phyloP scores from a whole-genome alignment of 352 stramenopile genomes.

The Blastocystis sp. region DNA sequence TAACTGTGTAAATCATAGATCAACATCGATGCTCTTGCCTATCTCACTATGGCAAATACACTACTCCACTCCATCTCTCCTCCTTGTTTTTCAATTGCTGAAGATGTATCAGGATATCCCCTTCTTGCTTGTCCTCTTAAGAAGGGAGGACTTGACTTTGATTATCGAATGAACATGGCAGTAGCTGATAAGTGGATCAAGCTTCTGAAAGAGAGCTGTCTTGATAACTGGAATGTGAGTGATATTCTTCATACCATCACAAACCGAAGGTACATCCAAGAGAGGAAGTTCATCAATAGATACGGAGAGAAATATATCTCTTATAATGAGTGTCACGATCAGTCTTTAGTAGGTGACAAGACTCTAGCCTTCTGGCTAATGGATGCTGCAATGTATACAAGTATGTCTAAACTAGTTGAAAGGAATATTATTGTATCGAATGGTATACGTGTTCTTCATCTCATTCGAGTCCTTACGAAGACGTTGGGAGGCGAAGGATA shows the following conservation, averaged over 20 bases:
- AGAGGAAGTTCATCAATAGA: not conserved
- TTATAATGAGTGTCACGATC: slow-evolving; percentile 65
- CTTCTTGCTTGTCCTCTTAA: slow-evolving; percentile 56
- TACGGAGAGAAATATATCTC: slow-evolving; percentile 54
- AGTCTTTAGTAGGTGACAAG: slow-evolving; percentile 65
- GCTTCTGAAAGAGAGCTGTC: slow-evolving; percentile 62
- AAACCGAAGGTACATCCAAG: slow-evolving; percentile 55
- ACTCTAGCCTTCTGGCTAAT: slow-evolving; percentile 66
- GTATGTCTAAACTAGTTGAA: slow-evolving; percentile 61
- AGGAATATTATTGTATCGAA: slow-evolving; percentile 31
- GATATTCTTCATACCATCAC: slow-evolving; percentile 64
- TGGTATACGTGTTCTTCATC: slow-evolving; percentile 64
- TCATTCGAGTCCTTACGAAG: slow-evolving; percentile 63
- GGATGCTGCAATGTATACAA: slow-evolving; percentile 64
- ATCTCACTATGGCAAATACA: slow-evolving; percentile 64
- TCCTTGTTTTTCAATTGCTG: slow-evolving; percentile 63
- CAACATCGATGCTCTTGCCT: slow-evolving; percentile 62
- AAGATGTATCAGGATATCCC: slow-evolving; percentile 65
- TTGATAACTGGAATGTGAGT: slow-evolving; percentile 64
- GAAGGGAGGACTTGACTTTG: slow-evolving; percentile 64
- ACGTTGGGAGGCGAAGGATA: slow-evolving; percentile 64
- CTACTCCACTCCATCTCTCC: slow-evolving; percentile 58
- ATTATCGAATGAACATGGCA: slow-evolving; percentile 63
- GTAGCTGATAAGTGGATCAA: slow-evolving; percentile 65
- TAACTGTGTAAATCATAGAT: not conserved